These are phyloP conservation scores for Candida vaughaniae DNA, from an alignment of 805 yeast genomes.

Conservation along the genomic window DNA sequence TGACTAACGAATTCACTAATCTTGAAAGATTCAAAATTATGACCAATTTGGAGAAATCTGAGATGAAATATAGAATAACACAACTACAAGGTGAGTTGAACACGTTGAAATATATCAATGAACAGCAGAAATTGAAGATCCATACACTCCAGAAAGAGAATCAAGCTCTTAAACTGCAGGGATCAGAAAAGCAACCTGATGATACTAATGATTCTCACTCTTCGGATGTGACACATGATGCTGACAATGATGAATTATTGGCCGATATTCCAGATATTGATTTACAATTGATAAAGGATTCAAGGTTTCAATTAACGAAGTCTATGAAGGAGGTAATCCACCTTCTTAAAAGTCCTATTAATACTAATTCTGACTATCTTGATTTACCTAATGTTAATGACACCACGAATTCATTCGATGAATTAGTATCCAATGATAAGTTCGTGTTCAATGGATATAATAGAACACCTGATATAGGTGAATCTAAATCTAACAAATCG, in stretches of 20 bases:
- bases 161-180: conserved; percentile 5
- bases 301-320: conserved; percentile 31
- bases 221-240: not conserved
- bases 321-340: conserved; percentile 37
- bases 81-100: conserved; percentile 55
- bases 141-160: conserved; percentile 34
- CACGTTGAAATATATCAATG: conserved; percentile 39
- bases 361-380: conserved; percentile 13
- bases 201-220: no score
- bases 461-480: not conserved
- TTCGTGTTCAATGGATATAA: conserved; percentile 9
- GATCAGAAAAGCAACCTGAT: no score
- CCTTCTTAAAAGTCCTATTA: conserved; percentile 29
- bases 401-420: conserved; percentile 13
- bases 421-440: conserved; percentile 10
- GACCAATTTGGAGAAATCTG: conserved; percentile 52
- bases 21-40: conserved; percentile 43
- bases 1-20: conserved; percentile 58
- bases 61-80: conserved; percentile 50
- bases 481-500: conserved; percentile 1
- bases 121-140: conserved; percentile 39
- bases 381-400: conserved; percentile 15
- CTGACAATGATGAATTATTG: not conserved
- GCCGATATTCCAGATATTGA: conserved; percentile 33
- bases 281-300: conserved; percentile 28